phyloP scores from a whole-genome alignment of 1,284 basidiomycete genomes.

The Afroboletus lepidellus region DNA sequence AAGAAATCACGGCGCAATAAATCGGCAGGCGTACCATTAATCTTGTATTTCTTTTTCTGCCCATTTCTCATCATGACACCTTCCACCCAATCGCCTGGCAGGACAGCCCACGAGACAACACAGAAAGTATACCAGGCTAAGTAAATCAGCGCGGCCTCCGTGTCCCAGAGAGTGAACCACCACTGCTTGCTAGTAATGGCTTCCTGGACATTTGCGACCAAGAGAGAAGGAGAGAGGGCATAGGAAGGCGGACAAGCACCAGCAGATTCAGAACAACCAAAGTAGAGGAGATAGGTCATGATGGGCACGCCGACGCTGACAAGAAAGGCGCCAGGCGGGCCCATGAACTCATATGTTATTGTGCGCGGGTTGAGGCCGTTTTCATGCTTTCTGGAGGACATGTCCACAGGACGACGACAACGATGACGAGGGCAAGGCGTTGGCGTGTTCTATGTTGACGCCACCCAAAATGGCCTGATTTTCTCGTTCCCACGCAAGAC shows the following conservation, averaged over 20 bases:
- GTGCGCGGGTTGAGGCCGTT: slow-evolving; percentile 62
- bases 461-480: background rate
- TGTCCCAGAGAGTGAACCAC: slow-evolving; percentile 81
- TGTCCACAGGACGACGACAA: slow-evolving; percentile 2
- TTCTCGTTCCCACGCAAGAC: background rate
- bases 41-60: slow-evolving; percentile 82
- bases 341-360: slow-evolving; percentile 80
- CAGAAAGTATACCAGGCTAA: slow-evolving; percentile 89
- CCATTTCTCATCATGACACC: slow-evolving; percentile 83
- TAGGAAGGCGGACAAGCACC: slow-evolving; percentile 73
- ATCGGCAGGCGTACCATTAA: slow-evolving; percentile 72
- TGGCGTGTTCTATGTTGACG: background rate
- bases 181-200: slow-evolving; percentile 53
- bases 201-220: slow-evolving; percentile 40
- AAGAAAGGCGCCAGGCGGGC: slow-evolving; percentile 76
- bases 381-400: slow-evolving; percentile 20
- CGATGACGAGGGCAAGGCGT: background rate
- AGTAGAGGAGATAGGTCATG: slow-evolving; percentile 79
- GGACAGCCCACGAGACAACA: slow-evolving; percentile 76
- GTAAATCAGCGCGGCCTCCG: slow-evolving; percentile 75
- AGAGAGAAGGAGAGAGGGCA: slow-evolving; percentile 37
- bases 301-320: slow-evolving; percentile 76
- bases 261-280: slow-evolving; percentile 77
- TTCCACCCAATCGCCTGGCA: slow-evolving; percentile 86
- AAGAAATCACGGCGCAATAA: background rate